These are phyloP conservation scores for Pythium oligandrum DNA, from an alignment of 352 stramenopile species.

Conservation along the genomic window DNA sequence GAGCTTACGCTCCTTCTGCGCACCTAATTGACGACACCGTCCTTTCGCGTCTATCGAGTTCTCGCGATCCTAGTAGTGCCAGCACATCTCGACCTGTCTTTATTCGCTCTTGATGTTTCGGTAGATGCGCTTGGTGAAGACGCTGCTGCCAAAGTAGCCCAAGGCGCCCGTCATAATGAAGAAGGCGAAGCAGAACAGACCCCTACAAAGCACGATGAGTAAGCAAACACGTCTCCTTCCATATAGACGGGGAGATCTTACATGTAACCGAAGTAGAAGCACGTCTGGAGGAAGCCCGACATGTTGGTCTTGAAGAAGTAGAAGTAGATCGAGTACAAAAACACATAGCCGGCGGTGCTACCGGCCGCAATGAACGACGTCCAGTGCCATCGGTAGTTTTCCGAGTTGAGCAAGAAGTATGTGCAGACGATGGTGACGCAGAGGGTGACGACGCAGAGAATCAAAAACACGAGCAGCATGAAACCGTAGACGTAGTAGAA, in stretches of 20 bases:
- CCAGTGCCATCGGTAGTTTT: conserved; percentile 99
- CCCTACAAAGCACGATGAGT: conserved; percentile 31
- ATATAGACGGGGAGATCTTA: conserved; percentile 26
- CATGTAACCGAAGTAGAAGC: conserved; percentile 99
- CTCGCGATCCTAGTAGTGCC: no score
- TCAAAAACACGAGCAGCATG: conserved; percentile 97
- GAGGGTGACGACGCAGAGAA: conserved; percentile 96
- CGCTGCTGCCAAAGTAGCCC: conserved; percentile 85
- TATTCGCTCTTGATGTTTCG: conserved; percentile 95
- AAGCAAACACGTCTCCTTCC: not conserved
- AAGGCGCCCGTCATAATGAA: conserved; percentile 93
- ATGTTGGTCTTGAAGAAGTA: conserved; percentile 99
- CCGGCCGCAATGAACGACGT: conserved; percentile 93
- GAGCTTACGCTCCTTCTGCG: no score
- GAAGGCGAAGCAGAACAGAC: conserved; percentile 89
- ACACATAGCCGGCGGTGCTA: conserved; percentile 96
- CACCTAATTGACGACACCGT: no score
- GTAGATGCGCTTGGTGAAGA: conserved; percentile 95
- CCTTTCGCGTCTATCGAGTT: no score
- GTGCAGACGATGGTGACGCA: conserved; percentile 99
- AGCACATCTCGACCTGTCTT: conserved; percentile 5
- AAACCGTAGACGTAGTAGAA: conserved; percentile 99
- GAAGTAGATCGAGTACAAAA: conserved; percentile 99
- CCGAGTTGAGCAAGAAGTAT: conserved; percentile 98
- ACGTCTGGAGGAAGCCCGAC: conserved; percentile 97